Percentiles rank a stretch among this genome's conserved stretches.
These are phyloP conservation scores for Neoboletus brunneissimus DNA, from an alignment of 768 basidiomycete genomes.

Conservation along the genomic window DNA sequence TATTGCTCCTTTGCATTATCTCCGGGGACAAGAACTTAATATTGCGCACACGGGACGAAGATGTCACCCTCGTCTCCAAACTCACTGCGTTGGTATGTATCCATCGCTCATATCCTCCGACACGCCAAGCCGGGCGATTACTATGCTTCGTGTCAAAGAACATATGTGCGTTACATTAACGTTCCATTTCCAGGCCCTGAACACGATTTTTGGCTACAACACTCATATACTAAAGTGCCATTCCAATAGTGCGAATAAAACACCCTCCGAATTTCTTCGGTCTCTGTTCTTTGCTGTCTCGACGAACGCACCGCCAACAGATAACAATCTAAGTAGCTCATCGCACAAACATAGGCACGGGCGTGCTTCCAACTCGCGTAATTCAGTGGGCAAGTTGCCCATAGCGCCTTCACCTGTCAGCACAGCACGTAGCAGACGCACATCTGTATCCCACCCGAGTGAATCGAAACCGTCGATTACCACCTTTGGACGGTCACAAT, in stretches of 20 bases:
- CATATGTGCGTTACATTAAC: conserved; percentile 1
- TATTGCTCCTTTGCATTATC: conserved; percentile 62
- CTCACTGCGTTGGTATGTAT: conserved; percentile 52
- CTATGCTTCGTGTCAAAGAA: not conserved
- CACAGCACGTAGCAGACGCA: conserved; percentile 26
- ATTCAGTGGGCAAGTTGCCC: conserved; percentile 17
- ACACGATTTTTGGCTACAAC: conserved; percentile 55
- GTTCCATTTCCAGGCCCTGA: conserved; percentile 47
- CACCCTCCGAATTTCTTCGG: conserved; percentile 33
- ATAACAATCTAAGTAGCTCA: conserved; percentile 9
- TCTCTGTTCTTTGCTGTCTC: conserved; percentile 37
- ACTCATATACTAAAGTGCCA: conserved; percentile 57
- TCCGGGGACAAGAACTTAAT: conserved; percentile 63
- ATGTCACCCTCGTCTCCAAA: conserved; percentile 56
- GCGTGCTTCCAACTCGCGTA: conserved; percentile 22
- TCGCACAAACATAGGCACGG: conserved; percentile 18
- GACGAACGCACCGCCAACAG: conserved; percentile 12
- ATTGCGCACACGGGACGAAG: conserved; percentile 63
- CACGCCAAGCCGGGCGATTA: conserved; percentile 5
- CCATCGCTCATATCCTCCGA: not conserved
- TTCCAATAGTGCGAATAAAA: conserved; percentile 12
- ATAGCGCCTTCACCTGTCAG: conserved; percentile 14
- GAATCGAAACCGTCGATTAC: conserved; percentile 18
- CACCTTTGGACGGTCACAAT: conserved; percentile 13
- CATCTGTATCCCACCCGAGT: conserved; percentile 23